phyloP scores from a whole-genome alignment of 2,329 filamentous ascomycete species.

The Aspergillus latus region DNA sequence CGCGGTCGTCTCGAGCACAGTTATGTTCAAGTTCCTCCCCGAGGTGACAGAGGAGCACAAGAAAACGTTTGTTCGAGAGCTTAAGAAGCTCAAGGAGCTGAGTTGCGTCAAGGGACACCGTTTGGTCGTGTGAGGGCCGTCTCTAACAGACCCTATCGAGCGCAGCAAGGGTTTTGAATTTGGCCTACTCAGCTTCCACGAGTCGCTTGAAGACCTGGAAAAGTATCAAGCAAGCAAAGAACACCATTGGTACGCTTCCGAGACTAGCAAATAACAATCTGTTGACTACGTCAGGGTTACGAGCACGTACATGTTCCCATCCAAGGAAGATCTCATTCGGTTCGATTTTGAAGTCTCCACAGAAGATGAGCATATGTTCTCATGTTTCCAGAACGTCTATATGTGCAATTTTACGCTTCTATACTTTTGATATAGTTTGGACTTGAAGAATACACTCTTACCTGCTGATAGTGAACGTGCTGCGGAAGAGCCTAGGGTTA shows the following conservation, averaged over 20 bases:
- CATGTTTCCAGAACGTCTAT: background rate
- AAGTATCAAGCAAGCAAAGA: slow-evolving; percentile 11
- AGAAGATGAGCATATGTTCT: slow-evolving; percentile 12
- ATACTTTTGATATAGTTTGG: too few relatives aligned
- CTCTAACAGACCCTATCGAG: slow-evolving; percentile 1
- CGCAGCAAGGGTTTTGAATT: slow-evolving; percentile 10
- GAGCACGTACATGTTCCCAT: slow-evolving; percentile 6
- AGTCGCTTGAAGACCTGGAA: background rate
- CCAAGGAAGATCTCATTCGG: slow-evolving; percentile 10
- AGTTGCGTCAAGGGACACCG: slow-evolving; percentile 9
- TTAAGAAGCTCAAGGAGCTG: slow-evolving; percentile 1
- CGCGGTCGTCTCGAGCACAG: background rate
- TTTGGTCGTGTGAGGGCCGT: slow-evolving; percentile 6
- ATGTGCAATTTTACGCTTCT: too few relatives aligned
- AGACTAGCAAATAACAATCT: background rate
- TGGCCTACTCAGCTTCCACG: slow-evolving; percentile 6
- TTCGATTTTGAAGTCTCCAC: slow-evolving; percentile 11
- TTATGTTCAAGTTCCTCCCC: slow-evolving; percentile 10
- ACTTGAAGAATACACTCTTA: too few relatives aligned
- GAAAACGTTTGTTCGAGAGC: background rate
- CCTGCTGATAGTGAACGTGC: too few relatives aligned
- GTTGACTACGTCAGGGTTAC: slow-evolving; percentile 1
- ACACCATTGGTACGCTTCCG: slow-evolving; percentile 1
- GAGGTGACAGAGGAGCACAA: slow-evolving; percentile 5
- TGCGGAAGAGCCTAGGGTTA: too few relatives aligned